phyloP scores from a whole-genome alignment of 306 rosid species.

The Pachyrhizus erosus region DNA sequence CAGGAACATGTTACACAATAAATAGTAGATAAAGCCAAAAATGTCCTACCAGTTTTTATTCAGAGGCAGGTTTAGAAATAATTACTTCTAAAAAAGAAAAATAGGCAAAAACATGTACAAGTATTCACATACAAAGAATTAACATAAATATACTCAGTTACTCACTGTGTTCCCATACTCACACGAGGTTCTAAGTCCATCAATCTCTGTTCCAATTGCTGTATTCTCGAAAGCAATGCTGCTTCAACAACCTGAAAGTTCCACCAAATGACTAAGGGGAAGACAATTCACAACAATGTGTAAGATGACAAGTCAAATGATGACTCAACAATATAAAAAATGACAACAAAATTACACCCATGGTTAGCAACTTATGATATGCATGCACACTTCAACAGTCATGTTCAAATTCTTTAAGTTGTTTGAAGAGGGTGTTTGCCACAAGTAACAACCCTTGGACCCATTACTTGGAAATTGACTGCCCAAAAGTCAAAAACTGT shows the following conservation, averaged over 20 bases:
- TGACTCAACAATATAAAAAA: neutral
- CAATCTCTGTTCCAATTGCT: slow-evolving; percentile 76
- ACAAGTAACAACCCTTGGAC: slow-evolving; percentile 20
- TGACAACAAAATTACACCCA: neutral
- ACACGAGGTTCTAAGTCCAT: slow-evolving; percentile 96
- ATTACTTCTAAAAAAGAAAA: slow-evolving; percentile 22
- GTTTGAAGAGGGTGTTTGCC: slow-evolving; percentile 17
- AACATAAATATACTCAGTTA: slow-evolving; percentile 61
- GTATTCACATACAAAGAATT: slow-evolving; percentile 7
- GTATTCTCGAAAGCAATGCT: slow-evolving; percentile 91
- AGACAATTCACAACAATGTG: slow-evolving; percentile 22
- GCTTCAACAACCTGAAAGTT: slow-evolving; percentile 92
- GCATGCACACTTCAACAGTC: slow-evolving; percentile 14
- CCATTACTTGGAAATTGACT: slow-evolving; percentile 14
- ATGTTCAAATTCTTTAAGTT: slow-evolving; percentile 5
- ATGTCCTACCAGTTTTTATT: slow-evolving; percentile 34
- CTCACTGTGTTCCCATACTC: slow-evolving; percentile 91
- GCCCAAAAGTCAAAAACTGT: slow-evolving; percentile 30
- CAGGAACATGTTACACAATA: slow-evolving; percentile 7
- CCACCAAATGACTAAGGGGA: slow-evolving; percentile 21
- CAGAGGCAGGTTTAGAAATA: slow-evolving; percentile 22
- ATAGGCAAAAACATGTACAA: slow-evolving; percentile 1
- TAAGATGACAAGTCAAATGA: slow-evolving; percentile 17
- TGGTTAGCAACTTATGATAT: neutral
- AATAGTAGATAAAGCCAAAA: slow-evolving; percentile 18